These are phyloP conservation scores for Fusarium xyrophilum DNA, from an alignment of 2,329 filamentous ascomycete species.

Conservation along the genomic window DNA sequence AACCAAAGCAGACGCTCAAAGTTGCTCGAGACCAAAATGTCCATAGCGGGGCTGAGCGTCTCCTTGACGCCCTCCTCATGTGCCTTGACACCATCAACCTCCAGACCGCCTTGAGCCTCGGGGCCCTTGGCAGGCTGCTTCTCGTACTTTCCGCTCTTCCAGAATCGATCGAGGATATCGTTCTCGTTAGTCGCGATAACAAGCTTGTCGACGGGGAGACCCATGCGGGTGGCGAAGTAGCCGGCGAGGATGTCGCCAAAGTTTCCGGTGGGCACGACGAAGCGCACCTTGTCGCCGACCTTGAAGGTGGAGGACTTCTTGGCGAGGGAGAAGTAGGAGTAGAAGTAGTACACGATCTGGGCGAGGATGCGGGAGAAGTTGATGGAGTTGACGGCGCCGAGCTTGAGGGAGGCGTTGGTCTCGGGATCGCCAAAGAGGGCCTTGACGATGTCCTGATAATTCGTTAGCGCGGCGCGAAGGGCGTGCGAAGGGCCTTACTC, in stretches of 20 bases:
- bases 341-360: conserved; percentile 97
- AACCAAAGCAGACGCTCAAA: conserved; percentile 97
- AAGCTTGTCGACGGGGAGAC: conserved; percentile 84
- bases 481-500: conserved; percentile 10
- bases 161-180: conserved; percentile 95
- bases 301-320: conserved; percentile 66
- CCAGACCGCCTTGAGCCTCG: conserved; percentile 68
- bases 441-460: conserved; percentile 72
- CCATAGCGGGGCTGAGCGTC: conserved; percentile 95
- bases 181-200: conserved; percentile 97
- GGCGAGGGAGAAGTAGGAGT: conserved; percentile 86
- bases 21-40: conserved; percentile 94
- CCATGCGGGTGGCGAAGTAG: conserved; percentile 92
- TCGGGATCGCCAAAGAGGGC: conserved; percentile 86
- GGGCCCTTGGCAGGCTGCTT: conserved; percentile 72
- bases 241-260: conserved; percentile 92
- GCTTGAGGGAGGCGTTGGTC: conserved; percentile 80
- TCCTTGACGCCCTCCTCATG: conserved; percentile 82
- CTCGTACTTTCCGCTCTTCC: conserved; percentile 87
- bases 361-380: conserved; percentile 96
- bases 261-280: conserved; percentile 93
- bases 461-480: neutral
- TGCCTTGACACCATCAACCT: conserved; percentile 66
- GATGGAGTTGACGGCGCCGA: conserved; percentile 95
- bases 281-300: conserved; percentile 74